These are phyloP conservation scores for Colletotrichum musae DNA, from an alignment of 2,329 filamentous ascomycete genomes.

Conservation along the genomic window DNA sequence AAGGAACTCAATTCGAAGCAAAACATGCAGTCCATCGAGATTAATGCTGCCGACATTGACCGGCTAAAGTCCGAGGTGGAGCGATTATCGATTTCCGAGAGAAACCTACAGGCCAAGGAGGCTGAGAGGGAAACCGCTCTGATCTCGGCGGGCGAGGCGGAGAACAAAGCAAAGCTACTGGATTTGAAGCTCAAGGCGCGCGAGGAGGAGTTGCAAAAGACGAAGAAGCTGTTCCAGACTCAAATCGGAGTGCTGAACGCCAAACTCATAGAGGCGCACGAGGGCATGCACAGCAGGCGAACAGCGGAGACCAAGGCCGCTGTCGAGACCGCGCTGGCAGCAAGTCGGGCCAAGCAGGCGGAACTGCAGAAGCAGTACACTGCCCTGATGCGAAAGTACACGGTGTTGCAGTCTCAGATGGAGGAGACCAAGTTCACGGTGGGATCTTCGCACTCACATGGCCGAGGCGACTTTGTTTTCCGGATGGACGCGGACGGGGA, in stretches of 20 bases:
- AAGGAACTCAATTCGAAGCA: conserved; percentile 76
- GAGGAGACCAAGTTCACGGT: conserved; percentile 40
- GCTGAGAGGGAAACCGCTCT: conserved; percentile 70
- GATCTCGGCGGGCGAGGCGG: conserved; percentile 70
- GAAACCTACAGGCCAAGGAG: conserved; percentile 75
- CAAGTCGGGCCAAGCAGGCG: conserved; percentile 67
- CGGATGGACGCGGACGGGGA: conserved; percentile 43
- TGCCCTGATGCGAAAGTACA: conserved; percentile 66
- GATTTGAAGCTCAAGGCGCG: conserved; percentile 69
- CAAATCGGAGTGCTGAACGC: conserved; percentile 64
- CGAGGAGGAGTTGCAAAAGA: conserved; percentile 62
- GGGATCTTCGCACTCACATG: conserved; percentile 40
- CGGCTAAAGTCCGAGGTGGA: conserved; percentile 71
- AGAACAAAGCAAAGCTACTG: conserved; percentile 71
- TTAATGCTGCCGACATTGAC: conserved; percentile 72
- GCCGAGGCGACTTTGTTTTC: conserved; percentile 36
- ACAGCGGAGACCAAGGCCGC: conserved; percentile 51
- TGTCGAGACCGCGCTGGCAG: conserved; percentile 62
- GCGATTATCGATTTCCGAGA: conserved; percentile 72
- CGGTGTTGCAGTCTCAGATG: conserved; percentile 61
- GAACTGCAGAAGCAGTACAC: conserved; percentile 68
- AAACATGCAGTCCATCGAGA: conserved; percentile 74
- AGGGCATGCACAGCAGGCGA: conserved; percentile 46
- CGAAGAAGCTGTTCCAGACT: conserved; percentile 59
- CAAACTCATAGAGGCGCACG: conserved; percentile 58